Conservation (phyloP, 495 filamentous ascomycete species). For the Penicillium canariense region DNA sequence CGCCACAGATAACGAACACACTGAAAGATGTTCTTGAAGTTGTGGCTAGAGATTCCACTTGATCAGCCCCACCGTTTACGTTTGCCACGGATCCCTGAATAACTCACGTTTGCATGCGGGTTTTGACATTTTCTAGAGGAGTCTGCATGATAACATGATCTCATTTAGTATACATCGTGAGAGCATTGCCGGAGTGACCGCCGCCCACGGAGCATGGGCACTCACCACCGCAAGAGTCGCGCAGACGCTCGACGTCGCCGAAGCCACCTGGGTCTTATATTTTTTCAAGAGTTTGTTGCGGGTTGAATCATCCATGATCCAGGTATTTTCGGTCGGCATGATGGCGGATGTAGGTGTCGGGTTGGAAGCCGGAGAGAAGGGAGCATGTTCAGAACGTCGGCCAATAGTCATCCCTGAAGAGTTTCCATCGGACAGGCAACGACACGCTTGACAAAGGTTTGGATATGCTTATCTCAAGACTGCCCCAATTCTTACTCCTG, state of each 20-base stretch:
- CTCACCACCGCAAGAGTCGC: conserved; percentile 47
- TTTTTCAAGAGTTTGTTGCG: conserved; percentile 44
- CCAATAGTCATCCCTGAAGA: conserved; percentile 43
- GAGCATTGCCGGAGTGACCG: not conserved
- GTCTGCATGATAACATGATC: conserved; percentile 28
- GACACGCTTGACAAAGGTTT: not conserved
- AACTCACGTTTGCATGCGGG: conserved; percentile 51
- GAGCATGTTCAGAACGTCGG: conserved; percentile 46
- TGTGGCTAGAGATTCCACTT: conserved; percentile 30
- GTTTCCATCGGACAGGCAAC: conserved; percentile 30
- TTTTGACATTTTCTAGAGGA: conserved; percentile 50
- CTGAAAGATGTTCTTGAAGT: conserved; percentile 42
- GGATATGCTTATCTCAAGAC: too few relatives aligned
- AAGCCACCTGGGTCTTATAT: conserved; percentile 49
- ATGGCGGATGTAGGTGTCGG: conserved; percentile 27
- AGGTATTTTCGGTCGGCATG: conserved; percentile 36
- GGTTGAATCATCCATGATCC: conserved; percentile 41
- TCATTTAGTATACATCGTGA: conserved; percentile 1
- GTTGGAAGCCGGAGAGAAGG: conserved; percentile 31
- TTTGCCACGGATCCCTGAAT: not conserved
- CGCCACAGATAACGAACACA: conserved; percentile 46
- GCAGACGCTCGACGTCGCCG: conserved; percentile 42
- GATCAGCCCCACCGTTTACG: not conserved
- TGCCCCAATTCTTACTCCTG: not conserved
- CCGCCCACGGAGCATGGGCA: not conserved